Evolutionary conservation across 257 asterid genomes (phyloP).

Genomic region (Eustoma russellianum): DNA sequence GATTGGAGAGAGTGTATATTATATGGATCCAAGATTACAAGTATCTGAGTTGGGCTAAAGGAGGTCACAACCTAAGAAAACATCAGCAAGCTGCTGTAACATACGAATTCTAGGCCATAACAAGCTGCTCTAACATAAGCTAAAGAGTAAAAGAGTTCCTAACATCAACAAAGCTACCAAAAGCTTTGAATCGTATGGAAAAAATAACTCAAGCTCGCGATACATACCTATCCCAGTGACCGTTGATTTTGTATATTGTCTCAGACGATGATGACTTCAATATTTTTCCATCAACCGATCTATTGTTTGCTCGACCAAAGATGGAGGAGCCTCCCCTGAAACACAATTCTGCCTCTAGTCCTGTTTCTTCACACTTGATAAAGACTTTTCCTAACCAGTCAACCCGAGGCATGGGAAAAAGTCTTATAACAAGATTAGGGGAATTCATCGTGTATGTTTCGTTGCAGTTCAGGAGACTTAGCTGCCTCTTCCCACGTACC

Average conservation of each 20-base stretch:
- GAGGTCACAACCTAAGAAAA: too few relatives aligned
- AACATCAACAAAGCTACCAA: not conserved
- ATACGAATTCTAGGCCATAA: not conserved
- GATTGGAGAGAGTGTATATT: too few relatives aligned
- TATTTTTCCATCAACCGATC: conserved; percentile 62
- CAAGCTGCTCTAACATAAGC: not conserved
- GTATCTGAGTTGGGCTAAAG: too few relatives aligned
- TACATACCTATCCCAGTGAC: conserved; percentile 82
- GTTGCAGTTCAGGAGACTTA: conserved; percentile 38
- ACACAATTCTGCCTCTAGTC: conserved; percentile 50
- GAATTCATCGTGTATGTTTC: conserved; percentile 68
- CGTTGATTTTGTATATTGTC: conserved; percentile 46
- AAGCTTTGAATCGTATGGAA: not conserved
- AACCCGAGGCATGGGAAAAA: conserved; percentile 56
- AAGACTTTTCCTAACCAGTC: conserved; percentile 75
- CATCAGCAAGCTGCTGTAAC: too few relatives aligned
- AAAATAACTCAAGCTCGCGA: not conserved
- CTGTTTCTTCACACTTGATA: conserved; percentile 54
- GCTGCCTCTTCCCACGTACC: conserved; percentile 45
- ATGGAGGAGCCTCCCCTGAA: conserved; percentile 46
- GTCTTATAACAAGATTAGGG: conserved; percentile 61
- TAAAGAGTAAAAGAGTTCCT: too few relatives aligned
- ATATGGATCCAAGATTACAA: too few relatives aligned
- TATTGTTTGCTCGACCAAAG: conserved; percentile 31
- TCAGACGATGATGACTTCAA: conserved; percentile 37